Conservation (phyloP, 441 rosid genomes). For the Jatropha podagrica region DNA sequence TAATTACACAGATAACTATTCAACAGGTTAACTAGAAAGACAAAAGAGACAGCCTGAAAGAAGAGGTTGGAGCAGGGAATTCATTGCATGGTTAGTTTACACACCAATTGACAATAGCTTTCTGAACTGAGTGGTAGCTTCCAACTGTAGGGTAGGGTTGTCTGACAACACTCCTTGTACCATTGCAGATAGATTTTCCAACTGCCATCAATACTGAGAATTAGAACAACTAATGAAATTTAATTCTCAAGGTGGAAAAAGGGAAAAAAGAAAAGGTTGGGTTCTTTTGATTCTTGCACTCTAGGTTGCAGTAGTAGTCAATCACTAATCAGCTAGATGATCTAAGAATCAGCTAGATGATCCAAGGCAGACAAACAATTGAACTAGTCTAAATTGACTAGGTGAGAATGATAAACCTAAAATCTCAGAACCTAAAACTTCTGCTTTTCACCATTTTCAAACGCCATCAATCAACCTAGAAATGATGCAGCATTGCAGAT, state of each 20-base stretch:
- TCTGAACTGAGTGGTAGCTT: slow-evolving; percentile 14
- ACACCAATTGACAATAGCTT: slow-evolving; percentile 16
- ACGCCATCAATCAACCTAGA: not conserved
- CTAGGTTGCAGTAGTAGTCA: not conserved
- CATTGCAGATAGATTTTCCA: slow-evolving; percentile 10
- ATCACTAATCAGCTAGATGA: not conserved
- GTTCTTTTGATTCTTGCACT: not conserved
- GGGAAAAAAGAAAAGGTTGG: not conserved
- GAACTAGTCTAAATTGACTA: not conserved
- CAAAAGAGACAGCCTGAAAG: not conserved
- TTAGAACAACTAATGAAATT: slow-evolving; percentile 5
- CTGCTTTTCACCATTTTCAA: not conserved
- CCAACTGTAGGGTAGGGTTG: slow-evolving; percentile 13
- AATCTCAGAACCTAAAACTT: not conserved
- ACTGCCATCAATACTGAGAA: slow-evolving; percentile 16
- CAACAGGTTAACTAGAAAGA: not conserved
- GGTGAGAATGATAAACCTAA: not conserved
- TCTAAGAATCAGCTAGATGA: not conserved
- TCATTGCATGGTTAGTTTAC: not conserved
- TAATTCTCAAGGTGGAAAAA: not conserved
- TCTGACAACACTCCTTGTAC: slow-evolving; percentile 15
- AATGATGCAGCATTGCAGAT: not conserved
- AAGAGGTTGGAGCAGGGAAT: not conserved
- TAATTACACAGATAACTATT: no score
- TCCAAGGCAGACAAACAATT: not conserved